Base-by-base conservation (phyloP, 2,329 filamentous ascomycete species). In the Fusarium nygamai region DNA sequence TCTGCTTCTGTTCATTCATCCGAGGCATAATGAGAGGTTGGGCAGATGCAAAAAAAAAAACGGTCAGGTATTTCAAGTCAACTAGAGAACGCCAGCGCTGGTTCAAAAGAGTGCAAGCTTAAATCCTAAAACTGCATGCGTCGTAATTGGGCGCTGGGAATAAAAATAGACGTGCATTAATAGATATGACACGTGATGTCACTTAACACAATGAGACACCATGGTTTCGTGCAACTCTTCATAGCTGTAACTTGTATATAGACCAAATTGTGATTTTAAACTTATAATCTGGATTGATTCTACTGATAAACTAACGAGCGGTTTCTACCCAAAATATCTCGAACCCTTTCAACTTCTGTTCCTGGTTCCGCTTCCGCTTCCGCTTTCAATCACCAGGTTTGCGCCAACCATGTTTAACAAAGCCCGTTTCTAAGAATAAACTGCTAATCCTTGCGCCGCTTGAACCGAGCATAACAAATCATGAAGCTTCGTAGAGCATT, bases 401-500 rank as follows among this genome's bases (percentile, higher is more conserved):
- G 57, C 43, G 34, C 43, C 36, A 22, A 29, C n/a, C 57, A 39
- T 57, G 48, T n/a, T 47, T 17, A n/a, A 57, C 39, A 54, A 64
- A 41, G 17, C 34, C 48, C 59, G 16, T 58, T 51, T 61, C 67
- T 51, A 54, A 43, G 27, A 41, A 51, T 51, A 51, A 61, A 62
- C 46, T 48, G 36, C 33, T 33, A 29, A 48, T 41, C 53, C 39
- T 46, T 64, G 57, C 59, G 62, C 69, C 70, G 58, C 65, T 68
- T 36, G 46, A 38, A 39, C 59, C 39, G 19, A 58, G 59, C 46
- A 76, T 61, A 67, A 64, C 64, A 53, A 68, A 70, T 34, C 43
- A 53, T 68, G 61, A 64, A 64, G 56, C 57, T 41, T 59, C 59
- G 47, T 69, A 64, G 73, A 66, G 67, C 64, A 39, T 66, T 54